Percentiles rank a stretch among this genome's conserved stretches.
These are phyloP conservation scores for Microbotryum intermedium DNA, from an alignment of 1,284 basidiomycete species.

Conservation along the genomic window DNA sequence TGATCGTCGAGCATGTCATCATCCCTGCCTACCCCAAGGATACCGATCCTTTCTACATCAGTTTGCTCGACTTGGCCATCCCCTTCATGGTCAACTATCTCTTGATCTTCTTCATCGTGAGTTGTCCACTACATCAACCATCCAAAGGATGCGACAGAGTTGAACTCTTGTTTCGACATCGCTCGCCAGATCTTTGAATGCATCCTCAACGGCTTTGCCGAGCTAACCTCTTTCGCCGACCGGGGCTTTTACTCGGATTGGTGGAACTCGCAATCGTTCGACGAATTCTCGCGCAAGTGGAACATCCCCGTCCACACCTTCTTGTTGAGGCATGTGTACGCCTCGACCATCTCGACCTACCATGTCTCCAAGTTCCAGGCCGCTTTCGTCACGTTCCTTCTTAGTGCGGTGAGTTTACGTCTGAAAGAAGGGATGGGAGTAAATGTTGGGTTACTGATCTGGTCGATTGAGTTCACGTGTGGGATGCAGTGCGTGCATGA, in stretches of 20 bases:
- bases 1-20: conserved; percentile 89
- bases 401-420: conserved; percentile 59
- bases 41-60: conserved; percentile 55
- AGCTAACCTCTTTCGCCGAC: conserved; percentile 81
- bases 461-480: too few species aligned
- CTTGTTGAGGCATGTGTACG: conserved; percentile 80
- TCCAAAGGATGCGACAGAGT: too few species aligned
- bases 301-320: conserved; percentile 83
- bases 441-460: too few species aligned
- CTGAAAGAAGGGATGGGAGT: too few species aligned
- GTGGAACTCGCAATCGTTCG: conserved; percentile 97
- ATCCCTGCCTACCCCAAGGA: conserved; percentile 51
- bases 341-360: conserved; percentile 65
- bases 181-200: conserved; percentile 56
- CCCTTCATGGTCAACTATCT: conserved; percentile 82
- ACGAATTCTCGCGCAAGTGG: conserved; percentile 94
- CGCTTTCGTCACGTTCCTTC: conserved; percentile 82
- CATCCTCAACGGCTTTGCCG: conserved; percentile 91
- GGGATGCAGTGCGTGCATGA: conserved; percentile 66
- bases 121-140: neutral
- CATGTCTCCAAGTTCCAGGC: conserved; percentile 65
- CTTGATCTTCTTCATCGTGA: conserved; percentile 61
- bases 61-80: conserved; percentile 74
- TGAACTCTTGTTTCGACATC: too few species aligned
- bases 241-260: conserved; percentile 96